phyloP scores from a whole-genome alignment of 768 basidiomycete species.

The Chiua virens region DNA sequence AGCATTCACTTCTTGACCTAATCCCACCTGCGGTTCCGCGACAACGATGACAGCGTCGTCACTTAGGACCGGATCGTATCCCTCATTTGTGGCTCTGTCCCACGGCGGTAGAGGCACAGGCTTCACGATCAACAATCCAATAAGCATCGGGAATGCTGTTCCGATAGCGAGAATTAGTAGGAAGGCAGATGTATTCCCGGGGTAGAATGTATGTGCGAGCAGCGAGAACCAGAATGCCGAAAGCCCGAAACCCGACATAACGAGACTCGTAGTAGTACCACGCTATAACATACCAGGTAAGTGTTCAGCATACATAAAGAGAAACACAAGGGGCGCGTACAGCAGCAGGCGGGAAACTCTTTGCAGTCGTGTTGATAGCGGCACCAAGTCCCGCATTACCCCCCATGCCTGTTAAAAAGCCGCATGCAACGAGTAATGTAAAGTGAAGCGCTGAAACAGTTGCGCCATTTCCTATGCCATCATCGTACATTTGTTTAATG shows the following conservation, averaged over 20 bases:
- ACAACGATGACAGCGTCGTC: slow-evolving; percentile 24
- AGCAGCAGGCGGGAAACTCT: slow-evolving; percentile 70
- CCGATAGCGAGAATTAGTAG: slow-evolving; percentile 75
- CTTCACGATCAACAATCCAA: slow-evolving; percentile 75
- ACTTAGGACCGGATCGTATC: slow-evolving; percentile 18
- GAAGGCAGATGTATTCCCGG: slow-evolving; percentile 77
- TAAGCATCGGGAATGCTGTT: slow-evolving; percentile 73
- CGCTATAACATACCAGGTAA: slow-evolving; percentile 42
- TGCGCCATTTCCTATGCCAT: slow-evolving; percentile 40
- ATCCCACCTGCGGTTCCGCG: slow-evolving; percentile 14
- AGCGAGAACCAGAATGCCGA: slow-evolving; percentile 90
- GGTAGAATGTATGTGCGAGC: slow-evolving; percentile 67
- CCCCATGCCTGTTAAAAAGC: slow-evolving; percentile 75
- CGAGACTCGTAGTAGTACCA: slow-evolving; percentile 73
- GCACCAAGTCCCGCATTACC: slow-evolving; percentile 69
- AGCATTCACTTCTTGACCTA: slow-evolving; percentile 13
- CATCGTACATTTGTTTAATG: slow-evolving; percentile 66
- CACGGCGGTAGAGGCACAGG: slow-evolving; percentile 56
- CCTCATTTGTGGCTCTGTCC: slow-evolving; percentile 4
- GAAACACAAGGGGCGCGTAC: slow-evolving; percentile 39
- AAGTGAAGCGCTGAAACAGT: slow-evolving; percentile 46
- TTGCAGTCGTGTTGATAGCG: slow-evolving; percentile 81
- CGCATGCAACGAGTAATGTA: slow-evolving; percentile 55
- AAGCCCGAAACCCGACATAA: slow-evolving; percentile 85
- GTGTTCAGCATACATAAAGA: neutral